Evolutionary conservation across 163 green algal genomes (phyloP).

Genomic region (Chloromonas sp.): DNA sequence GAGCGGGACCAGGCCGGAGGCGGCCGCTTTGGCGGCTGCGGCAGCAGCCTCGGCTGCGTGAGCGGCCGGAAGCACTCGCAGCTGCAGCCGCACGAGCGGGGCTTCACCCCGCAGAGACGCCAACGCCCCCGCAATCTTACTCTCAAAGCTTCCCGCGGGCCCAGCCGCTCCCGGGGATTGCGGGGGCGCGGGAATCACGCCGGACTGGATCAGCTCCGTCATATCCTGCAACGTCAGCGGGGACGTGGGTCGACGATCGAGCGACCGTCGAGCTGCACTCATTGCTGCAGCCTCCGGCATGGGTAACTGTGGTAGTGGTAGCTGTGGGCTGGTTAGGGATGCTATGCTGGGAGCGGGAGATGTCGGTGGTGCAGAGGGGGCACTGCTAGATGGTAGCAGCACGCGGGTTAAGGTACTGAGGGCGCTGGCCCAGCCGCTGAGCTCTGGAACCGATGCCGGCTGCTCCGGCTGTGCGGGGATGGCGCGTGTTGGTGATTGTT

Average conservation of each 20-base stretch:
- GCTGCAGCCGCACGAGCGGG: conserved; percentile 61
- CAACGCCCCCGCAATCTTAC: conserved; percentile 24
- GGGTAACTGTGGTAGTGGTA: not conserved
- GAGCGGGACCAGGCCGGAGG: not conserved
- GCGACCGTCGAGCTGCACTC: not conserved
- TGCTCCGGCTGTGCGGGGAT: not conserved
- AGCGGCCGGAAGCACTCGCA: conserved; percentile 1
- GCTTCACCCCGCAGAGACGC: conserved; percentile 55
- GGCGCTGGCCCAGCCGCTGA: not conserved
- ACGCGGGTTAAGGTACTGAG: not conserved
- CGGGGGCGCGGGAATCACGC: not conserved
- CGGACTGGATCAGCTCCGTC: conserved; percentile 5
- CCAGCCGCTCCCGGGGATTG: too few species aligned
- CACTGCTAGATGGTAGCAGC: not conserved
- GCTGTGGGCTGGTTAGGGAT: not conserved
- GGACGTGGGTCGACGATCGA: not conserved
- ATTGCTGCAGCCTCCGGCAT: too few species aligned
- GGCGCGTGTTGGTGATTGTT: not conserved
- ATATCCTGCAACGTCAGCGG: conserved; percentile 5
- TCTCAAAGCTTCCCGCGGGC: not conserved
- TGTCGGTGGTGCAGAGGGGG: too few species aligned
- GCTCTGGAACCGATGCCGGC: not conserved
- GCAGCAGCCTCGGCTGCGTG: not conserved
- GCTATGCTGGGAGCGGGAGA: too few species aligned
- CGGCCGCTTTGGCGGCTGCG: not conserved